These are phyloP conservation scores for Magnusiomyces tetraspermus DNA, from an alignment of 1,139 yeast genomes.

Conservation along the genomic window DNA sequence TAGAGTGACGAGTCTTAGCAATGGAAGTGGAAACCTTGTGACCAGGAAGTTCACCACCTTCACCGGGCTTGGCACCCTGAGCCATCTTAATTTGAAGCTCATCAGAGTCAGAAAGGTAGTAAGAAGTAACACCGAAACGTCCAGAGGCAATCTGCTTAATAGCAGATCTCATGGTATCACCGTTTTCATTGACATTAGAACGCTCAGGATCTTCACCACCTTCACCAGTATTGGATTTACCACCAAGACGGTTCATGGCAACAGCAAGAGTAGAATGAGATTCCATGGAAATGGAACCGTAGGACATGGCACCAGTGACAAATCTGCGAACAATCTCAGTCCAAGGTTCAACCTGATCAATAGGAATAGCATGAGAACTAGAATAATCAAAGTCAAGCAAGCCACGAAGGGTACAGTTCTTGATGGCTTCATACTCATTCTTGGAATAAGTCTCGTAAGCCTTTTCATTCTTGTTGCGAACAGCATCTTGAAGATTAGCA, in stretches of 20 bases:
- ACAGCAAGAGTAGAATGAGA: slow-evolving; percentile 96
- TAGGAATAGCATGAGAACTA: slow-evolving; percentile 62
- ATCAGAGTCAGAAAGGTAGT: slow-evolving; percentile 90
- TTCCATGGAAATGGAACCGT: slow-evolving; percentile 97
- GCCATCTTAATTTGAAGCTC: slow-evolving; percentile 98
- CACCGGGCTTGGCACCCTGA: slow-evolving; percentile 99
- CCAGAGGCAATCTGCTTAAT: slow-evolving; percentile 98
- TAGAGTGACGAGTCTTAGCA: slow-evolving; percentile 94
- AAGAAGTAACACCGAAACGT: slow-evolving; percentile 94
- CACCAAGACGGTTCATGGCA: slow-evolving; percentile 97
- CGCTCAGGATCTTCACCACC: slow-evolving; percentile 99
- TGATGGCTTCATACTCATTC: slow-evolving; percentile 85
- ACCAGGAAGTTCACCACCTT: slow-evolving; percentile 98
- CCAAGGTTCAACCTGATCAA: slow-evolving; percentile 99
- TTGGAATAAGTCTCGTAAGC: slow-evolving; percentile 87
- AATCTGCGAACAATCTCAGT: slow-evolving; percentile 96
- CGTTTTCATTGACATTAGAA: slow-evolving; percentile 66
- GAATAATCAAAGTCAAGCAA: slow-evolving; percentile 81
- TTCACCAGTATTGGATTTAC: slow-evolving; percentile 97
- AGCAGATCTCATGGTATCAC: slow-evolving; percentile 97
- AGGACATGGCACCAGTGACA: slow-evolving; percentile 98
- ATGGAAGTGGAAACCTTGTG: slow-evolving; percentile 80
- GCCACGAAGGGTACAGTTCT: slow-evolving; percentile 89
- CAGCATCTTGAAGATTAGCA: slow-evolving; percentile 94
- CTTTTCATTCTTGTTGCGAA: slow-evolving; percentile 84